Evolutionary conservation across 2,329 filamentous ascomycete genomes (phyloP).

Genomic region (Colletotrichum viniferum): DNA sequence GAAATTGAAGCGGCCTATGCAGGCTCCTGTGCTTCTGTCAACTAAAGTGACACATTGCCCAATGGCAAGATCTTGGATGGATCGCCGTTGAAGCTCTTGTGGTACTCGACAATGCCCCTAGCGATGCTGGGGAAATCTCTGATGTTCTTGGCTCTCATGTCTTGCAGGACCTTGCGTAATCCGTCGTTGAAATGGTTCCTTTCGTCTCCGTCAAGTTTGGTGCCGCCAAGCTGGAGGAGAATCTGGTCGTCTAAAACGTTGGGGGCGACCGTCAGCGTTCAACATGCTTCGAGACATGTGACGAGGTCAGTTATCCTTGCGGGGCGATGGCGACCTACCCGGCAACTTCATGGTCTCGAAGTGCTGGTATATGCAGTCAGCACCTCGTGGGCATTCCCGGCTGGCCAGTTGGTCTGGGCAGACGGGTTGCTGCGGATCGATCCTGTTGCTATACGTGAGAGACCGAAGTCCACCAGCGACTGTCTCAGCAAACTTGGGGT

Average conservation of each 20-base stretch:
- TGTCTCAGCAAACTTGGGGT: constrained; percentile 73
- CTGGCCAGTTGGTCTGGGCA: constrained; percentile 78
- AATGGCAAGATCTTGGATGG: constrained; percentile 66
- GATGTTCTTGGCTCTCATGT: constrained; percentile 62
- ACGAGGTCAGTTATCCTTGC: constrained; percentile 20
- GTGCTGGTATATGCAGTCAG: constrained; percentile 78
- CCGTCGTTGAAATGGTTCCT: constrained; percentile 67
- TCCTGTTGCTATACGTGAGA: constrained; percentile 90
- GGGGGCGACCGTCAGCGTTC: constrained; percentile 51
- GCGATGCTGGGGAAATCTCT: constrained; percentile 72
- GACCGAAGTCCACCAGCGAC: constrained; percentile 83
- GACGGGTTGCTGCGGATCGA: constrained; percentile 74
- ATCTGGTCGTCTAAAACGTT: constrained; percentile 70
- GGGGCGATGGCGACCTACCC: constrained; percentile 64
- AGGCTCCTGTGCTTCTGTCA: not conserved
- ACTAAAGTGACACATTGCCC: constrained; percentile 48
- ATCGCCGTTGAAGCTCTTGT: constrained; percentile 68
- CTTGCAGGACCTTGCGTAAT: constrained; percentile 63
- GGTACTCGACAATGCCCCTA: constrained; percentile 69
- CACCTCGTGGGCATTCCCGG: constrained; percentile 72
- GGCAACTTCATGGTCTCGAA: constrained; percentile 73
- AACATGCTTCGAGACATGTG: constrained; percentile 35
- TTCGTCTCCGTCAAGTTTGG: constrained; percentile 65
- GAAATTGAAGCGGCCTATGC: not conserved
- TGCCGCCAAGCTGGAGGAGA: constrained; percentile 72